Evolutionary conservation across 2,329 filamentous ascomycete genomes (phyloP), one percentile per base, ranked within the genome.

Genomic region (Colletotrichum plurivorum): DNA sequence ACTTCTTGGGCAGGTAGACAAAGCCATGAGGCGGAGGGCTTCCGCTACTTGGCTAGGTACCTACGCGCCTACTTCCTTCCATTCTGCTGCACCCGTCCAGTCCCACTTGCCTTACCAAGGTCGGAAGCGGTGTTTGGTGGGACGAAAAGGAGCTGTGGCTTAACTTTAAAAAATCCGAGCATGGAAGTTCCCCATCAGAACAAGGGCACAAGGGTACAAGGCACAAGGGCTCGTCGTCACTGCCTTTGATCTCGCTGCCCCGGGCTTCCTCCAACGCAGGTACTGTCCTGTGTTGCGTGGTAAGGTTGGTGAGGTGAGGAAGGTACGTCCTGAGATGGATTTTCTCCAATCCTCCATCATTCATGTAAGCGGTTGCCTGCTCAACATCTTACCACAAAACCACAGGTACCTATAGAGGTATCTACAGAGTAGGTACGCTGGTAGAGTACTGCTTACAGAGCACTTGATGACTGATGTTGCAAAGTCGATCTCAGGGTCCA

Each of bases 71-170:
- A 22, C 49, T 52, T 52, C 49, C 49, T 52, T 52, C 49, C 20
- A n/a, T 39, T 27, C 27, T 18, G 15, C 27, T 36, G 41, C 41
- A 43, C 41, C 41, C 27, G n/a, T 20, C 16, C n/a, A 54, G 39
- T 25, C 46, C 22, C 41, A 51, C 45, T 13, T 51, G 20, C 39
- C 59, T 62, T 54, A 54, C 57, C 57, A 60, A 39, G 46, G 48
- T 10, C 36, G 45, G 39, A 49, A 54, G 31, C 46, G 62, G 8
- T 36, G 31, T 36, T 15, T 41, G 53, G 55, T 65, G 62, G 62
- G 62, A 52, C 48, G 39, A 66, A 61, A 49, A 54, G 49, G 49
- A 55, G 63, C 51, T 41, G 41, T 55, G 56, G 63, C 63, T 60
- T 55, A 62, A 66, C 63, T 66, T 31, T 67, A 51, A 36, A 36